Evolutionary conservation across 2,329 filamentous ascomycete species (phyloP), one percentile per base, ranked within the genome.

Genomic region (Colletotrichum sp.): DNA sequence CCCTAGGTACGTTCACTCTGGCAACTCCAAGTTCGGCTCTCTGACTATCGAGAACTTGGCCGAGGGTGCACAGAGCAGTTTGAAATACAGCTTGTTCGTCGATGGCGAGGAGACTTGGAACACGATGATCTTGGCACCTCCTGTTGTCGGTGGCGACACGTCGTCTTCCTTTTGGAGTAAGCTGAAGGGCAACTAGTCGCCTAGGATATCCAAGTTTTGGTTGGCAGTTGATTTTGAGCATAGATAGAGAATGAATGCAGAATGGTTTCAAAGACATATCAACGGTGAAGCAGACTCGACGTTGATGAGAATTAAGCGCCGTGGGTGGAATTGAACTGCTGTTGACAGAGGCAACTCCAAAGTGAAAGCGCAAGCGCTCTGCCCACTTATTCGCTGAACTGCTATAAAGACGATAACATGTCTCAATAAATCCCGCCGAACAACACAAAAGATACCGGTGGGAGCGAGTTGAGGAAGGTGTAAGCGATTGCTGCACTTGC

Each of bases 1-100:
- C 22, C 56, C 16, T 70, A 94, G 92, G 79, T 96, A 97, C 79
- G 90, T 96, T 61, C 94, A 96, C 3, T 91, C 93, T 74, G 96
- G 96, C 2, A 96, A 95, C 81, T 96, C 93, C 77, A 98, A 98
- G 83, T 96, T 98, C 84, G 95, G 95, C 2, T 91, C 93, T 0
- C 89, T 98, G 32, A 94, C 95, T 27, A 96, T 99, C 77, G 92
- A 93, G 76, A 92, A 92, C 71, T 89, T 91, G 6, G 87, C 90
- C 3, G 88, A 90, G 12, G 90, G 90, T 55, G 91, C 92, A 76
- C 92, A 93, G 83, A 96, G 94, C 81, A 90, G 93, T 55, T 86
- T 99, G 43, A 93, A 93, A 62, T 98, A 98, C 81, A 90, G 92
- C 6, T 87, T 98, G 3, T 98, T 94, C 82, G 89, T 98, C 22